Evolutionary conservation across 371 early-diverging fungal species (phyloP).

Genomic region (Gilbertella persicaria): DNA sequence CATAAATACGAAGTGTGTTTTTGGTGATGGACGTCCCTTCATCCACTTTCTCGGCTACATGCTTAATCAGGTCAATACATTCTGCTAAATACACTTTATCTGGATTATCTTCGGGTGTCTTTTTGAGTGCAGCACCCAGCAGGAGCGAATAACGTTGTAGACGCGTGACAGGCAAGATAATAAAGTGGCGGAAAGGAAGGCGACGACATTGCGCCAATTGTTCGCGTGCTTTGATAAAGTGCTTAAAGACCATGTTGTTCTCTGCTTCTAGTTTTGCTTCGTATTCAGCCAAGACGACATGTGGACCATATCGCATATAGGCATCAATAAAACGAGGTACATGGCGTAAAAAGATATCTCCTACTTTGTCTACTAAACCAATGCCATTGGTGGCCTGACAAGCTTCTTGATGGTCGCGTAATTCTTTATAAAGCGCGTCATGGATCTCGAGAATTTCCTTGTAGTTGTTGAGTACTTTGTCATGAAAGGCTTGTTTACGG

Average conservation of each 20-base stretch:
- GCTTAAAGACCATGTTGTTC: constrained; percentile 66
- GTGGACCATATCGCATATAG: constrained; percentile 85
- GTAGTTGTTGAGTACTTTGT: constrained; percentile 82
- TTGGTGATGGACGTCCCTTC: constrained; percentile 30
- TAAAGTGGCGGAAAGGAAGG: constrained; percentile 59
- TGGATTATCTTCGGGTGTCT: constrained; percentile 73
- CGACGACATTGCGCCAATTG: constrained; percentile 67
- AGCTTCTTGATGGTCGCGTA: constrained; percentile 67
- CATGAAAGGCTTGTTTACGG: constrained; percentile 68
- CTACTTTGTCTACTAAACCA: constrained; percentile 76
- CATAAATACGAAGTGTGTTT: constrained; percentile 31
- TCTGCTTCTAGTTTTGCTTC: constrained; percentile 74
- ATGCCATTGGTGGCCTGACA: constrained; percentile 52
- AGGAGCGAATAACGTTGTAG: constrained; percentile 88
- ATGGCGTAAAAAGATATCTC: constrained; percentile 81
- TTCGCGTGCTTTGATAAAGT: constrained; percentile 72
- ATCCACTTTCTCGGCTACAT: constrained; percentile 59
- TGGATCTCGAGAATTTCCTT: constrained; percentile 73
- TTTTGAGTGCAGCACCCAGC: constrained; percentile 80
- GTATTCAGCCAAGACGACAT: constrained; percentile 83
- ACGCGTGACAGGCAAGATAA: constrained; percentile 76
- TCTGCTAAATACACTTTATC: constrained; percentile 45
- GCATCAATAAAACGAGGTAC: constrained; percentile 67
- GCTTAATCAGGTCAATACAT: constrained; percentile 69
- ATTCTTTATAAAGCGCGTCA: constrained; percentile 65